Conservation (phyloP, 805 yeast species). For the Spathaspora hagerdaliae region DNA sequence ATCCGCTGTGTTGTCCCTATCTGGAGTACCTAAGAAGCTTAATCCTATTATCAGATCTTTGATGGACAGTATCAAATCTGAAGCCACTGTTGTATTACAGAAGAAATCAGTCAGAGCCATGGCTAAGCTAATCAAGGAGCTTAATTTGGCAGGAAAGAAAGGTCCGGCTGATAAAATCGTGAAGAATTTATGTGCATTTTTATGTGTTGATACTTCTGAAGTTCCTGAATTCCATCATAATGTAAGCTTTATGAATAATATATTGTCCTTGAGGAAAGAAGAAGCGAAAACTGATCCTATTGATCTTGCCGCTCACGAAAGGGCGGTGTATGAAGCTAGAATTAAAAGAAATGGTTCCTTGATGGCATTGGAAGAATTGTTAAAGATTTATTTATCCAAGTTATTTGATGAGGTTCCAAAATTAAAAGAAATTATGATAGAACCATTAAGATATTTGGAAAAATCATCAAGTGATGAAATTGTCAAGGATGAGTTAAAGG, state of each 20-base stretch:
- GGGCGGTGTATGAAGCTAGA: constrained; percentile 66
- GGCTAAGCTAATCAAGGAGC: constrained; percentile 56
- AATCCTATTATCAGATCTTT: constrained; percentile 84
- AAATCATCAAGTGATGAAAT: constrained; percentile 22
- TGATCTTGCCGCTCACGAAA: constrained; percentile 57
- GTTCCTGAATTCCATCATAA: constrained; percentile 87
- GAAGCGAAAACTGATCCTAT: constrained; percentile 61
- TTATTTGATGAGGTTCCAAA: constrained; percentile 65
- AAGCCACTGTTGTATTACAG: constrained; percentile 64
- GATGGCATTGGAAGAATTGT: constrained; percentile 58
- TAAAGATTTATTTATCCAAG: constrained; percentile 47
- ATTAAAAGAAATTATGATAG: constrained; percentile 60
- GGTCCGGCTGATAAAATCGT: constrained; percentile 84
- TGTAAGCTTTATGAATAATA: constrained; percentile 45
- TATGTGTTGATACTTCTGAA: constrained; percentile 93
- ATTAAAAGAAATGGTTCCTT: constrained; percentile 85
- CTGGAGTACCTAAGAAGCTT: constrained; percentile 77
- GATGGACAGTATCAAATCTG: constrained; percentile 88
- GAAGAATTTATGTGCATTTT: constrained; percentile 84
- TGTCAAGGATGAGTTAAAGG: constrained; percentile 44
- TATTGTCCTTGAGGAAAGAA: constrained; percentile 76
- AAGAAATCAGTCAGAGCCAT: constrained; percentile 66
- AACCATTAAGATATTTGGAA: constrained; percentile 48
- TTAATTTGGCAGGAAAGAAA: constrained; percentile 54
- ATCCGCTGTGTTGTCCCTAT: constrained; percentile 60